These are phyloP conservation scores for Glebionis coronaria DNA, from an alignment of 129 eudicot genomes.

Conservation along the genomic window DNA sequence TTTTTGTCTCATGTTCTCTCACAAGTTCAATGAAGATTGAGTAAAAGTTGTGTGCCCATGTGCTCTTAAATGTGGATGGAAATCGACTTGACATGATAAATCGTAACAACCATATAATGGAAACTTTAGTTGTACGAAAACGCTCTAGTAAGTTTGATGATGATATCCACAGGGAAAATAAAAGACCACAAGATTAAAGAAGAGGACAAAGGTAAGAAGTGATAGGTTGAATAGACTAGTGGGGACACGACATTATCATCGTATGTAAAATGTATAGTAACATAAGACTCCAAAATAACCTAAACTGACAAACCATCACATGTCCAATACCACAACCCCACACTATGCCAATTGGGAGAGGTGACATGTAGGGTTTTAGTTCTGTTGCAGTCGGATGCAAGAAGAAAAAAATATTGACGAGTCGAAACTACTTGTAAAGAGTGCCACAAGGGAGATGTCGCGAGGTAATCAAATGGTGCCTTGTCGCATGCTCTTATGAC, in stretches of 20 bases:
- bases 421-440: no score
- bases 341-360: conserved; percentile 9
- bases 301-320: conserved; percentile 9
- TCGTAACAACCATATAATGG: no score
- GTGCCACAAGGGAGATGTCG: no score
- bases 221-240: conserved; percentile 24
- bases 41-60: no score
- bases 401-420: no score
- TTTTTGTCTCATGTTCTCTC: neutral
- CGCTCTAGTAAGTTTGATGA: neutral
- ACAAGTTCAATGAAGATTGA: neutral
- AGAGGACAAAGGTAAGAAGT: neutral
- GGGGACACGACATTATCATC: conserved; percentile 17
- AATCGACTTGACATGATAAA: no score
- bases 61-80: no score
- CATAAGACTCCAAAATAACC: conserved; percentile 22
- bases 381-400: no score
- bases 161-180: neutral
- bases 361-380: neutral
- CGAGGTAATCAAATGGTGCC: no score
- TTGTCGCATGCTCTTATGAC: no score
- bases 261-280: conserved; percentile 1
- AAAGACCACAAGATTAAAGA: neutral
- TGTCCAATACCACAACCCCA: conserved; percentile 14
- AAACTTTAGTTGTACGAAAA: no score